Base-by-base conservation (phyloP, 2,329 filamentous ascomycete species). In the Tolypocladium inflatum region DNA sequence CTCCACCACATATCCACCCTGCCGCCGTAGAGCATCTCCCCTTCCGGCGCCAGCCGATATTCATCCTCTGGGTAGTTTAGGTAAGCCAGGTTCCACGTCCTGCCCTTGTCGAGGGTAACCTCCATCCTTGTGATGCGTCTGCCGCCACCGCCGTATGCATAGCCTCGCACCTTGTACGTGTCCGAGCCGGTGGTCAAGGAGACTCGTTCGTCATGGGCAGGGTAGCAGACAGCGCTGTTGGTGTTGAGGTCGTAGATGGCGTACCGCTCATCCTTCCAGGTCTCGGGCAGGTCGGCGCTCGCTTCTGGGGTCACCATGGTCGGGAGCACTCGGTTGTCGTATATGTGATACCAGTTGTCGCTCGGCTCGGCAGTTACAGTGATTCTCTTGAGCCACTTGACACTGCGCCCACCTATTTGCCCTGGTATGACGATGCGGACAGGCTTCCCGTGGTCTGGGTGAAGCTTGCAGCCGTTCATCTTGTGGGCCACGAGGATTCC, bases 301-400 rank as follows among this genome's bases (percentile, higher is more conserved):
- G 88, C 86, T 64, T 96, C 91, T 0, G 92, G 91, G 13, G 86
- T 87, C 19, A 96, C 80, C 81, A 86, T 92, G 0, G 91, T 96
- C 63, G 92, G 92, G 43, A 97, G 74, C 1, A 97, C 91, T 59
- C 91, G 80, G 69, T 97, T 97, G 70, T 97, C 92, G 71, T 94
- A 92, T 61, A 95, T 91, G 71, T 97, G 92, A 66, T 96, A 96
- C 90, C 91, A 96, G 68, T 95, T 96, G 62, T 93, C 87, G 68
- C 91, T 96, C 0, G 91, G 91, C 30, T 80, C 77, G 11, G 86
- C 82, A 0, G 91, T 93, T 55, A 97, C 72, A 50, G 91, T 88
- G 60, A 97, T 81, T 63, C 80, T 86, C 75, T 87, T 93, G 59
- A 97, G 70, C 92, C 92, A 97, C 72, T 97, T 97, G 38, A 97